Base-by-base conservation (phyloP, 176 grass and related monocot species). In the Oryza meyeriana region DNA sequence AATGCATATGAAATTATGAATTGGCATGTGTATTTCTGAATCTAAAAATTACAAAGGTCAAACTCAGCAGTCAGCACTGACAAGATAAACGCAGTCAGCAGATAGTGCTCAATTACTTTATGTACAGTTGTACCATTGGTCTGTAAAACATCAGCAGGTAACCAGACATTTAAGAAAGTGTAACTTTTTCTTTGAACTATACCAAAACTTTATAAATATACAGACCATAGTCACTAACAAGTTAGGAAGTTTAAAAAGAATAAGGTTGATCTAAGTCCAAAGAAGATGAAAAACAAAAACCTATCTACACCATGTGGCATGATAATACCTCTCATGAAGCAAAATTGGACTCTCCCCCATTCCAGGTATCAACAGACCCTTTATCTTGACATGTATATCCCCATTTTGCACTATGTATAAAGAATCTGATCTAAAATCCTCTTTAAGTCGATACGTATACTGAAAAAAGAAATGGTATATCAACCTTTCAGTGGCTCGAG, bases 401-500 rank as follows among this genome's bases (percentile, higher is more conserved):
- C 12, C 52, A 72, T 2, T 72, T 72, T 44, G 26, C 22, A 36
- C 82, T 81, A 63, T 79, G 42, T 80, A 67, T 34, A 71, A 80
- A 77, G 44, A 83, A 83, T 71, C 9, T 85, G 74, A 55, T 66
- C 69, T 87, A 62, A 63, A 68, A 61, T 65, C 24, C 45, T 77
- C 45, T 83, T 73, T 61, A 41, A 84, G 16, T 81, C 29, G 14
- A 74, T 64, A 71, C 57, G 65, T 69, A 69, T 44, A 38, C 26
- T 10, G 61, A 70, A 79, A 62, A 79, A 81, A 30, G 71, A 84
- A 26, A 4, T n/a, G n/a, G 10, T 69, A 26, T 76, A 18, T 84
- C 77, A 93, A 93, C 86, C 84, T 64, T 71, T 91, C 63, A 93
- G 83, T 87, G 85, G 84, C 79, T 93, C 78, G 48, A 98, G 95